Conservation (phyloP, 257 asterid genomes). For the Solanum rostratum region DNA sequence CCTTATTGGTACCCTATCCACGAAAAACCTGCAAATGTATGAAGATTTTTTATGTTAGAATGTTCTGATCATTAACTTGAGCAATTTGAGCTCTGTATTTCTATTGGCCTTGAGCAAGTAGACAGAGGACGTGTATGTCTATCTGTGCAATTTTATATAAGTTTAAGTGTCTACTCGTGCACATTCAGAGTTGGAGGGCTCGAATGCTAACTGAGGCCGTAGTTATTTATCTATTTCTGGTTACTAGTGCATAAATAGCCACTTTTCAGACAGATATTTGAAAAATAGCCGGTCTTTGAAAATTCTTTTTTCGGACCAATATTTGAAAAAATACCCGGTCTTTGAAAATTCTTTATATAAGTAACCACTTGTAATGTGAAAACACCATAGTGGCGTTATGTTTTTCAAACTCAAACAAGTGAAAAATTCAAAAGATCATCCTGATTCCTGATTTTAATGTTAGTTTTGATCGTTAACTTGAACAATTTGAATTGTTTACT, state of each 20-base stretch:
- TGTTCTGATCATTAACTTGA: background rate
- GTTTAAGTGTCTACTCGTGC: no score
- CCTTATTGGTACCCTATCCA: conserved; percentile 63
- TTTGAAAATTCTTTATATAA: background rate
- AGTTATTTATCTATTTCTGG: no score
- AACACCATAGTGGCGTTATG: background rate
- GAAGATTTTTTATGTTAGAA: background rate
- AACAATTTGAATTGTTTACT: background rate
- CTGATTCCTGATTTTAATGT: background rate
- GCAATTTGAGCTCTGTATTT: background rate
- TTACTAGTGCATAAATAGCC: no score
- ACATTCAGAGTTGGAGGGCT: no score
- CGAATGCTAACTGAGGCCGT: no score
- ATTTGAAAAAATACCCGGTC: background rate
- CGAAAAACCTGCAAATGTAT: conserved; percentile 43
- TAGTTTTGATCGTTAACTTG: background rate
- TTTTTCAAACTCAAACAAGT: background rate
- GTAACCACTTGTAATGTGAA: background rate
- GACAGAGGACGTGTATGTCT: no score
- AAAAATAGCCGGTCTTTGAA: no score
- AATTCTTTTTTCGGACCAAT: background rate
- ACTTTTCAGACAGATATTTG: background rate
- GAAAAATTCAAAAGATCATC: background rate
- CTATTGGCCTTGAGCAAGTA: no score
- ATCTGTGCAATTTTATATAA: no score